These are phyloP conservation scores for Alternaria novae-zelandiae DNA, from an alignment of 2,329 filamentous ascomycete species.

Conservation along the genomic window DNA sequence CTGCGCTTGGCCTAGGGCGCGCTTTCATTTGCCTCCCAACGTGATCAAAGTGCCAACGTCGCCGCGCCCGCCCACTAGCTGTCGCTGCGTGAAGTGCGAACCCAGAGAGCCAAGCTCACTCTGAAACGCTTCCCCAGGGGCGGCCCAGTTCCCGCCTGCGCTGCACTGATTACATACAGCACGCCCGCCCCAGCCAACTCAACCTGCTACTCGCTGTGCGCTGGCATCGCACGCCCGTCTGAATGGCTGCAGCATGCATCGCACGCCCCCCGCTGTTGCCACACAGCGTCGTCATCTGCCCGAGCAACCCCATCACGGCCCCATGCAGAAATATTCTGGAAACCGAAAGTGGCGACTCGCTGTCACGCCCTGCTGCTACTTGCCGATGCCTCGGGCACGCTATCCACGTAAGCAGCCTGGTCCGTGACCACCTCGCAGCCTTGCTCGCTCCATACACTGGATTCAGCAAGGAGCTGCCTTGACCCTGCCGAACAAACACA, in stretches of 20 bases:
- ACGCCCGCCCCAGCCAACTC: constrained; percentile 1
- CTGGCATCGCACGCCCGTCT: constrained; percentile 3
- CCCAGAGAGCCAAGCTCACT: constrained; percentile 20
- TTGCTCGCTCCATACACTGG: constrained; percentile 6
- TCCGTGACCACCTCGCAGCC: constrained; percentile 14
- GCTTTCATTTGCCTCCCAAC: background rate
- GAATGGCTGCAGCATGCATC: background rate
- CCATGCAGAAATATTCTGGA: constrained; percentile 21
- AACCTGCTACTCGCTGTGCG: background rate
- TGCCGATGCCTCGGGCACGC: constrained; percentile 16
- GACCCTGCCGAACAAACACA: background rate
- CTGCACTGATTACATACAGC: constrained; percentile 11
- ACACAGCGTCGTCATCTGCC: constrained; percentile 24
- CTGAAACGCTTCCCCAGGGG: constrained; percentile 21
- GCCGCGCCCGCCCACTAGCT: constrained; percentile 5
- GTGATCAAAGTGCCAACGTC: background rate
- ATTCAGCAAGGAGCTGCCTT: constrained; percentile 9
- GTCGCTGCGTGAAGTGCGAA: background rate
- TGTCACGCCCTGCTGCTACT: constrained; percentile 22
- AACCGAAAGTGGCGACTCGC: constrained; percentile 22
- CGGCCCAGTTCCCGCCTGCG: constrained; percentile 9
- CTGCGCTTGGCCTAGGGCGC: background rate
- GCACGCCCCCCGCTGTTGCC: constrained; percentile 6
- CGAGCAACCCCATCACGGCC: constrained; percentile 5
- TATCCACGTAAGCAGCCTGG: constrained; percentile 21